Evolutionary conservation across 768 basidiomycete genomes (phyloP).

Genomic region (Boletus tylopilopsis): DNA sequence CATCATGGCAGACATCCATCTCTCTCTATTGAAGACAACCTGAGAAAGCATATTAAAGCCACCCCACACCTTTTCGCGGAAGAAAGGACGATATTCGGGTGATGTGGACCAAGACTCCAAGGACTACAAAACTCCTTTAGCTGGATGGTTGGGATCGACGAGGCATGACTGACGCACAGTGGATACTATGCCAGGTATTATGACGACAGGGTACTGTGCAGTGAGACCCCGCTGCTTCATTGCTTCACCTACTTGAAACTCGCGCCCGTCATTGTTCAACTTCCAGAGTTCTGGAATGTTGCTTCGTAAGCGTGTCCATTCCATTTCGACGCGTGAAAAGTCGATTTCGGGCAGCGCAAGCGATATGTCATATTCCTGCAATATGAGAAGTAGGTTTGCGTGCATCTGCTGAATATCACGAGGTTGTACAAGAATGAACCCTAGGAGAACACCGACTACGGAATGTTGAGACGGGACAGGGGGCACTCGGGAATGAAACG

Average conservation of each 20-base stretch:
- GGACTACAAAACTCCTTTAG: constrained; percentile 40
- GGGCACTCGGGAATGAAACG: constrained; percentile 23
- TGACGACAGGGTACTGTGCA: constrained; percentile 74
- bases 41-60: constrained; percentile 83
- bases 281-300: constrained; percentile 82
- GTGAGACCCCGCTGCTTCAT: constrained; percentile 60
- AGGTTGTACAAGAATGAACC: constrained; percentile 63
- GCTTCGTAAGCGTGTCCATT: constrained; percentile 65
- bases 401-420: constrained; percentile 67
- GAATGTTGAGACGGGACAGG: constrained; percentile 1
- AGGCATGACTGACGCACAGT: constrained; percentile 49
- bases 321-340: constrained; percentile 62
- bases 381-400: constrained; percentile 57
- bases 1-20: constrained; percentile 88
- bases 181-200: constrained; percentile 89
- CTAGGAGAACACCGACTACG: constrained; percentile 63
- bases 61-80: constrained; percentile 85
- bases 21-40: constrained; percentile 77
- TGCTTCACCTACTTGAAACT: constrained; percentile 71
- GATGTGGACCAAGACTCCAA: constrained; percentile 93
- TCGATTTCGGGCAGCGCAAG: constrained; percentile 62
- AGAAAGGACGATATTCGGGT: constrained; percentile 81
- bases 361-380: constrained; percentile 68
- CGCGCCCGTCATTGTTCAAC: constrained; percentile 73
- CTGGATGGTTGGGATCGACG: not conserved